A percentile compares a stretch with the other conserved stretches of the same genome.
These are phyloP conservation scores for Klebsormidium nitens DNA, from an alignment of 139 green algal genomes.

Conservation along the genomic window DNA sequence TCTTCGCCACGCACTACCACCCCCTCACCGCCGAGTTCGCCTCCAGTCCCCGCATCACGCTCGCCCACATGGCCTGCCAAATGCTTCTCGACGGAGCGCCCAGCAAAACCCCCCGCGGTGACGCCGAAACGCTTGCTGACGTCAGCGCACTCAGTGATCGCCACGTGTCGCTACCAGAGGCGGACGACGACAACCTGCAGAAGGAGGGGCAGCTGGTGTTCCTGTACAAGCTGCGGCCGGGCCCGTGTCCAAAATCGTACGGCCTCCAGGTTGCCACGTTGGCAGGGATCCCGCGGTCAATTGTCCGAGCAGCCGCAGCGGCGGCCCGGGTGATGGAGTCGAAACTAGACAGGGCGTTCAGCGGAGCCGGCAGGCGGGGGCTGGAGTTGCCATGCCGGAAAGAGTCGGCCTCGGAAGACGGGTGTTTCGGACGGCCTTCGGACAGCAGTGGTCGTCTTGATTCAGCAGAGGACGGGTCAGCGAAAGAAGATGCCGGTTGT, in stretches of 20 bases:
- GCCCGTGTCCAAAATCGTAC: conserved; percentile 88
- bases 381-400: no score
- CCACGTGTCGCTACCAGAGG: background rate
- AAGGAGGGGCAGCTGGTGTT: conserved; percentile 74
- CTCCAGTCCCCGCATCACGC: background rate
- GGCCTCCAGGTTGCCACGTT: conserved; percentile 89
- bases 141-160: background rate
- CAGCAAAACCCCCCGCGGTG: conserved; percentile 9
- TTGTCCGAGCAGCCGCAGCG: background rate
- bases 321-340: conserved; percentile 15
- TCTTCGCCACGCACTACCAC: conserved; percentile 99
- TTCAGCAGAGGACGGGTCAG: no score
- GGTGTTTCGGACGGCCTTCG: no score
- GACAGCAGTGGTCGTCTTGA: no score
- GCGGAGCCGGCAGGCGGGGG: no score
- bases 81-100: background rate
- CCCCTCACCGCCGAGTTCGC: conserved; percentile 50
- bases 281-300: conserved; percentile 56
- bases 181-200: background rate
- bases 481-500: no score
- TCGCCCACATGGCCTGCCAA: conserved; percentile 29
- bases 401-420: no score
- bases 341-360: no score
- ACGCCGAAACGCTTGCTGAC: background rate
- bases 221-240: conserved; percentile 69